Evolutionary conservation across 1,139 yeast genomes (phyloP).

Genomic region (Lodderomyces orthopsilosis): DNA sequence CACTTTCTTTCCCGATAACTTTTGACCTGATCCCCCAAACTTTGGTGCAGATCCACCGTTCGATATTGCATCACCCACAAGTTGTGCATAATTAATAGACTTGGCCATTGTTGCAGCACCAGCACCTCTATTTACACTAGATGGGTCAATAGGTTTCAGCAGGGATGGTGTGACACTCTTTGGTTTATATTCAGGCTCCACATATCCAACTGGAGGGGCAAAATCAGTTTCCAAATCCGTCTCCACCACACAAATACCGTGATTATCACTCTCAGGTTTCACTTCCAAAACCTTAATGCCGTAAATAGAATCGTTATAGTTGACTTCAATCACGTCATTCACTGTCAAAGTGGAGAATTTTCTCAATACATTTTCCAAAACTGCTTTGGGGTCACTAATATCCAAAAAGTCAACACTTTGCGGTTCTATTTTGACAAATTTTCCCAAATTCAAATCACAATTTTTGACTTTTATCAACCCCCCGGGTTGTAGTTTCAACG

Average conservation of each 20-base stretch:
- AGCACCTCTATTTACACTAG: constrained; percentile 37
- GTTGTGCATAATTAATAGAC: constrained; percentile 64
- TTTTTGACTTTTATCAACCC: constrained; percentile 69
- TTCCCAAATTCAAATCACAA: constrained; percentile 82
- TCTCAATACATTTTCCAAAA: constrained; percentile 84
- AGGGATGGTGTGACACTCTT: constrained; percentile 29
- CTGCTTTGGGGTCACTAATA: constrained; percentile 95
- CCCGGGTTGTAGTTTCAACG: constrained; percentile 73
- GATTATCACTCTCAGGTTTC: constrained; percentile 65
- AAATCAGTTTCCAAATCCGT: constrained; percentile 96
- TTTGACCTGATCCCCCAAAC: constrained; percentile 68
- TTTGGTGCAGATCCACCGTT: constrained; percentile 17
- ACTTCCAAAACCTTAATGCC: constrained; percentile 85
- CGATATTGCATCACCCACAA: constrained; percentile 43
- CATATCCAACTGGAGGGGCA: constrained; percentile 98
- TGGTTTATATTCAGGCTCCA: constrained; percentile 71
- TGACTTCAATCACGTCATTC: constrained; percentile 79
- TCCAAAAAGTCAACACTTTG: constrained; percentile 92
- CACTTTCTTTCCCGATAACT: constrained; percentile 63
- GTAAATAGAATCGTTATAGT: constrained; percentile 76
- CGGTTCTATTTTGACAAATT: constrained; percentile 90
- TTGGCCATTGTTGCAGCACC: constrained; percentile 79
- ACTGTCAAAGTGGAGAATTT: constrained; percentile 87
- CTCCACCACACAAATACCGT: constrained; percentile 90
- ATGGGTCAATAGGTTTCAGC: constrained; percentile 31